These are phyloP conservation scores for Mallotus nudiflorus DNA, from an alignment of 345 rosid genomes.

Conservation along the genomic window DNA sequence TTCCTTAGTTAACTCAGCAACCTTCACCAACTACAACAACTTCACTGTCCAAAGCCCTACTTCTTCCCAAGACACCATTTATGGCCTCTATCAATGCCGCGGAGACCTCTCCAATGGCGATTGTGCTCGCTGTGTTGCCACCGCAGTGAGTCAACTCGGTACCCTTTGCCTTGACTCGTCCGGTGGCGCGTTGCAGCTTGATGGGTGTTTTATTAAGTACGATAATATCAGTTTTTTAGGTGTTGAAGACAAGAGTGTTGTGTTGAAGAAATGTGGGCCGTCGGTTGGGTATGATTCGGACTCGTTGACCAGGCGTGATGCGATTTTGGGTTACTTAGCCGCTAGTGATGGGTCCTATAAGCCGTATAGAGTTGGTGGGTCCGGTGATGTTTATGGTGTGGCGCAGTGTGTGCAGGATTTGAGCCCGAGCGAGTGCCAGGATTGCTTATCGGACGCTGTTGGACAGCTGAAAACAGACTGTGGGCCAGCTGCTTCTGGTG, in stretches of 20 bases:
- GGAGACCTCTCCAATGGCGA: constrained; percentile 31
- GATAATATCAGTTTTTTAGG: constrained; percentile 32
- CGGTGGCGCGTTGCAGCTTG: constrained; percentile 37
- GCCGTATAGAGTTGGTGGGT: constrained; percentile 29
- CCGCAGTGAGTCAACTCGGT: constrained; percentile 28
- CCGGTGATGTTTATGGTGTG: constrained; percentile 21
- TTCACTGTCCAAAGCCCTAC: constrained; percentile 20
- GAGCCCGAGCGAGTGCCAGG: constrained; percentile 33
- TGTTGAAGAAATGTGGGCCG: constrained; percentile 30
- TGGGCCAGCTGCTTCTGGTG: constrained; percentile 61
- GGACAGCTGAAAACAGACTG: constrained; percentile 52
- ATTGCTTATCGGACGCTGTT: constrained; percentile 27
- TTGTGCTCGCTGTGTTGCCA: constrained; percentile 26
- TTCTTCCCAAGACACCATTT: constrained; percentile 21
- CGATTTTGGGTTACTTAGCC: constrained; percentile 22
- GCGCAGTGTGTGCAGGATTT: constrained; percentile 38
- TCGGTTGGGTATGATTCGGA: constrained; percentile 15
- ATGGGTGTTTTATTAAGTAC: constrained; percentile 33
- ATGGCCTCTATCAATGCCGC: constrained; percentile 39
- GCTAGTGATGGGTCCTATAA: constrained; percentile 23
- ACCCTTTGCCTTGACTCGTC: constrained; percentile 24
- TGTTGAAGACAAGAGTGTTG: constrained; percentile 28
- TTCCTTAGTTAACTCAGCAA: constrained; percentile 34
- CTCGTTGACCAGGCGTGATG: constrained; percentile 26
- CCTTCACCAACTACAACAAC: constrained; percentile 29